Evolutionary conservation across 495 filamentous ascomycete genomes (phyloP).

Genomic region (Hyaloscypha variabilis): DNA sequence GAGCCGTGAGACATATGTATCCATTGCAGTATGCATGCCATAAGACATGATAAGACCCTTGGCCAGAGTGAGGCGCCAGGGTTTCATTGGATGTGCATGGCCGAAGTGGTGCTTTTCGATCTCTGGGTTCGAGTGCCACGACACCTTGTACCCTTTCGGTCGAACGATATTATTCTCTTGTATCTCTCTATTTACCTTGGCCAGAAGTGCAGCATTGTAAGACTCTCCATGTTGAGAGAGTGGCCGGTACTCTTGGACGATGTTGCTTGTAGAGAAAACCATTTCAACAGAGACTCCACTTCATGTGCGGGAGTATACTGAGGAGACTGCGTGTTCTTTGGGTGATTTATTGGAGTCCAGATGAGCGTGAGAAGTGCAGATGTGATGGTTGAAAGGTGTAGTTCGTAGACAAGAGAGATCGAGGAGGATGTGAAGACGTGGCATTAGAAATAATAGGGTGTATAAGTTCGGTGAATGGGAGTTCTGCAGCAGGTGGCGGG

Average conservation of each 20-base stretch:
- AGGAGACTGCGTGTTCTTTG: background rate
- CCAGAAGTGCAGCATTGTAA: constrained; percentile 63
- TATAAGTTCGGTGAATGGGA: background rate
- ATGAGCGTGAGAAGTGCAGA: background rate
- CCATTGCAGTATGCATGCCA: constrained; percentile 95
- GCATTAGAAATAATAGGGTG: background rate
- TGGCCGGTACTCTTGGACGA: constrained; percentile 74
- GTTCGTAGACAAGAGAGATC: background rate
- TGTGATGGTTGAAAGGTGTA: background rate
- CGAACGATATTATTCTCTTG: constrained; percentile 73
- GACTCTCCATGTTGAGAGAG: constrained; percentile 53
- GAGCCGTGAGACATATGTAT: constrained; percentile 78
- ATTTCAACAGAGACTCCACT: constrained; percentile 9
- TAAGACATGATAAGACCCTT: constrained; percentile 93
- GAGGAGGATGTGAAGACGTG: background rate
- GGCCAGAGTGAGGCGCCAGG: constrained; percentile 93
- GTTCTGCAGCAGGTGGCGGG: background rate
- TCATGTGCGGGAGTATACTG: background rate
- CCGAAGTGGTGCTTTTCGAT: constrained; percentile 98
- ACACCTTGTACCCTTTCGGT: constrained; percentile 86
- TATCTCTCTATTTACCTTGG: constrained; percentile 66
- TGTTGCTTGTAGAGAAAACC: constrained; percentile 31
- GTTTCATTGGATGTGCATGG: constrained; percentile 96
- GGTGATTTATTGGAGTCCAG: background rate
- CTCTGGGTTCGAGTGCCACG: constrained; percentile 92